Percentiles rank a stretch among this genome's conserved stretches.
Evolutionary conservation across 768 basidiomycete genomes (phyloP).

Genomic region (Boletus rubropictus): DNA sequence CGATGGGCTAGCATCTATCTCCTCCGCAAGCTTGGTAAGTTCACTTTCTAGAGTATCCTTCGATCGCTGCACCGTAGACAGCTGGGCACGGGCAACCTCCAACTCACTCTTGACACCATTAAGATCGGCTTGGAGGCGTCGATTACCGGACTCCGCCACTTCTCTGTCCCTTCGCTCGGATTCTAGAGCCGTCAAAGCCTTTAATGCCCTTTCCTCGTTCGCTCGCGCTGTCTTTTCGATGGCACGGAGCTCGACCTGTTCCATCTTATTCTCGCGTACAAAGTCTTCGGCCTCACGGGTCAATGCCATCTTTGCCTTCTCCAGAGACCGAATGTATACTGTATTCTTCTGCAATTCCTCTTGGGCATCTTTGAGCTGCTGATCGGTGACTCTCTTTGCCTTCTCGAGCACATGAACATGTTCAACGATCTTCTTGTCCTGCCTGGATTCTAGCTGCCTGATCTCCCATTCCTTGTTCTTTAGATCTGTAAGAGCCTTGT

Average conservation of each 20-base stretch:
- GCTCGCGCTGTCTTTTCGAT: conserved; percentile 62
- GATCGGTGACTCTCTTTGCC: conserved; percentile 91
- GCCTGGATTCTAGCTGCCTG: conserved; percentile 76
- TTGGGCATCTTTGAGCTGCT: conserved; percentile 79
- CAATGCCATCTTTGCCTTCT: conserved; percentile 71
- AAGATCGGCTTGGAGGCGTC: conserved; percentile 57
- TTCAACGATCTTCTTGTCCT: conserved; percentile 98
- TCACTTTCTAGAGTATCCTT: conserved; percentile 65
- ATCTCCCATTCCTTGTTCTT: conserved; percentile 81
- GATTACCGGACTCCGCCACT: conserved; percentile 55
- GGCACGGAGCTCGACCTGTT: conserved; percentile 55
- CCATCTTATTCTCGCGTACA: conserved; percentile 64
- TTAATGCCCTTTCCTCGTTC: conserved; percentile 56
- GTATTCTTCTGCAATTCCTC: conserved; percentile 69
- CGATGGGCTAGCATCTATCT: conserved; percentile 47
- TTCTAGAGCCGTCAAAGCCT: conserved; percentile 55
- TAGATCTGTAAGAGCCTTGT: conserved; percentile 74
- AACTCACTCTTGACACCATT: conserved; percentile 50
- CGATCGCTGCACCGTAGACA: conserved; percentile 49
- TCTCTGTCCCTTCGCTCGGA: conserved; percentile 63
- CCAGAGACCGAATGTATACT: conserved; percentile 77
- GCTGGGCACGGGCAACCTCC: conserved; percentile 49
- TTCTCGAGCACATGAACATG: conserved; percentile 95
- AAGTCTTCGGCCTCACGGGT: conserved; percentile 81
- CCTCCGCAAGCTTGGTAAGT: conserved; percentile 59